Conservation (phyloP, 176 grass and related monocot species). For the Echinochloa phyllopogon region DNA sequence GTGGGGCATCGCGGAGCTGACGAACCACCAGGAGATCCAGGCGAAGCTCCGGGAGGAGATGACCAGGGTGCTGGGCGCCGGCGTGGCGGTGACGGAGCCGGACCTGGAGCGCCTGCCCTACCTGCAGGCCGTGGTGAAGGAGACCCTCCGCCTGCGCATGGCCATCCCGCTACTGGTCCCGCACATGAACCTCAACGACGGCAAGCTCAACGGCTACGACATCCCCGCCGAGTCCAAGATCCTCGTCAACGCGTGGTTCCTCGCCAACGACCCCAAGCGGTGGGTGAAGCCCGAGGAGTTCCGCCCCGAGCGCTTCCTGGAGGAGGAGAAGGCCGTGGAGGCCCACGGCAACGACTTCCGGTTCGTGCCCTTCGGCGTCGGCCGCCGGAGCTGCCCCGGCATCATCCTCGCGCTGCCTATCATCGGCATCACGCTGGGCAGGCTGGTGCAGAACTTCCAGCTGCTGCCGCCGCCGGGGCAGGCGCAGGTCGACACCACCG, state of each 20-base stretch:
- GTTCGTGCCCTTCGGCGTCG: conserved; percentile 91
- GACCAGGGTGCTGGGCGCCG: conserved; percentile 52
- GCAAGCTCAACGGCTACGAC: conserved; percentile 82
- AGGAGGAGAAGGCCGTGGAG: conserved; percentile 85
- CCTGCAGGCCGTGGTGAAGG: conserved; percentile 90
- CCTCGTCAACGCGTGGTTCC: conserved; percentile 96
- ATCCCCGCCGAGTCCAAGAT: conserved; percentile 98
- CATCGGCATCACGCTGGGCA: conserved; percentile 82
- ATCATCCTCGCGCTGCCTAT: conserved; percentile 95
- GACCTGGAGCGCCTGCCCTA: conserved; percentile 86
- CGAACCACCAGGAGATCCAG: conserved; percentile 88
- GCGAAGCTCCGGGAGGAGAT: conserved; percentile 66
- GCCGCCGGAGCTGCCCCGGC: conserved; percentile 92
- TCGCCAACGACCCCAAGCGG: conserved; percentile 82
- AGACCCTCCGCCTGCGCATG: conserved; percentile 97
- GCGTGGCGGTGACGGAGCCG: conserved; percentile 74
- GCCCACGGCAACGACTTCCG: conserved; percentile 94
- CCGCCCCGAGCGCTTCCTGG: conserved; percentile 82
- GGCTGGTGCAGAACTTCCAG: conserved; percentile 83
- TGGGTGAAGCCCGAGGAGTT: conserved; percentile 92
- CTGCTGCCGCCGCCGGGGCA: conserved; percentile 72
- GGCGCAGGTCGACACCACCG: conserved; percentile 73
- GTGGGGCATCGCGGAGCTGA: conserved; percentile 95
- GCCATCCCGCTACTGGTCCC: conserved; percentile 98
- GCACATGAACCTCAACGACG: conserved; percentile 98